Percentiles rank a stretch among this genome's conserved stretches.
phyloP scores from a whole-genome alignment of 305 asterid genomes.

The Coffea humblotiana region DNA sequence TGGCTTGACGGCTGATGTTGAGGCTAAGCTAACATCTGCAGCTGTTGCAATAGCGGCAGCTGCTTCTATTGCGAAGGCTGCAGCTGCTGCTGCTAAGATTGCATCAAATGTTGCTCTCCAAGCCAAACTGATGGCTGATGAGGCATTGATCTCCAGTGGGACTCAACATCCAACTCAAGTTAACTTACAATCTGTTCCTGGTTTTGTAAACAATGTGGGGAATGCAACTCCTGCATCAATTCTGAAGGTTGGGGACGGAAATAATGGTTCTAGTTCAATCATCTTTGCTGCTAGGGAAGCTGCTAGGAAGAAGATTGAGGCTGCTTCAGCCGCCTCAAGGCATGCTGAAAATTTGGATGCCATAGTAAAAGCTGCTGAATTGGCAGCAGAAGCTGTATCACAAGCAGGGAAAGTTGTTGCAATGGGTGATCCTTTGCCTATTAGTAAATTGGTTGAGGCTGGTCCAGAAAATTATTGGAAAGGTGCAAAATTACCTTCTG shows the following conservation, averaged over 20 bases:
- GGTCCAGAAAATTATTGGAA: slow-evolving; percentile 83
- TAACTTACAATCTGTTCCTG: slow-evolving; percentile 29
- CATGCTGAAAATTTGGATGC: slow-evolving; percentile 94
- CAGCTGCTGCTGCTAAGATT: slow-evolving; percentile 96
- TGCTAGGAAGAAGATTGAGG: slow-evolving; percentile 82
- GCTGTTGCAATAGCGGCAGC: slow-evolving; percentile 93
- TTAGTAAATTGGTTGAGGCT: slow-evolving; percentile 66
- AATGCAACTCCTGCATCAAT: slow-evolving; percentile 64
- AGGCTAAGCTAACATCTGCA: slow-evolving; percentile 80
- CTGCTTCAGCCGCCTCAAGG: slow-evolving; percentile 93
- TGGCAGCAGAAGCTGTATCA: slow-evolving; percentile 95
- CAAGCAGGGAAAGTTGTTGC: slow-evolving; percentile 93
- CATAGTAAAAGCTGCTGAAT: slow-evolving; percentile 90
- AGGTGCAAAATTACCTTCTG: slow-evolving; percentile 22
- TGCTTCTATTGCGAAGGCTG: slow-evolving; percentile 96
- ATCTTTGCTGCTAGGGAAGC: slow-evolving; percentile 94
- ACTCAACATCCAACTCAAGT: slow-evolving; percentile 27
- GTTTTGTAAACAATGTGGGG: slow-evolving; percentile 38
- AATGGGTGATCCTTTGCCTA: slow-evolving; percentile 74
- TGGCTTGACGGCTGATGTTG: slow-evolving; percentile 61
- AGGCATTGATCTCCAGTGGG: slow-evolving; percentile 51
- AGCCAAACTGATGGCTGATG: slow-evolving; percentile 92
- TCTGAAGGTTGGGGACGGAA: slow-evolving; percentile 48
- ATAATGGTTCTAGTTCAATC: slow-evolving; percentile 49
- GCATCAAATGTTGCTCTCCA: slow-evolving; percentile 84